Evolutionary conservation across 1,284 basidiomycete genomes (phyloP), one percentile per base, ranked within the genome.

Genomic region (Exobasidium rhododendri): DNA sequence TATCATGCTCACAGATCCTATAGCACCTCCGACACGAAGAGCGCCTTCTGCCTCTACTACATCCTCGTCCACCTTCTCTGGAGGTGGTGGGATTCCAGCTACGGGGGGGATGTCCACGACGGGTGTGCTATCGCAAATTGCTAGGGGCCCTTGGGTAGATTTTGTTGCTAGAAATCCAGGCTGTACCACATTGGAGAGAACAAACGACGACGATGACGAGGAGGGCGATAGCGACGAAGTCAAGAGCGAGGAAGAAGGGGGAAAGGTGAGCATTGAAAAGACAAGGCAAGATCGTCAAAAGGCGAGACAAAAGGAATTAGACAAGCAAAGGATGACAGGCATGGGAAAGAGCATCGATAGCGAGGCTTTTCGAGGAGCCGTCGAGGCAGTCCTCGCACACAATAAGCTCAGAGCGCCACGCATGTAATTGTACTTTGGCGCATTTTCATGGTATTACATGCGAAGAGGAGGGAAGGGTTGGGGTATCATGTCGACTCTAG

Each of bases 141-240:
- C 96, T 81, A 85, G 86, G 6, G 92, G 93, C 0, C 91, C 93
- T 0, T 97, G 97, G 83, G 81, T 96, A 44, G 92, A 97, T 78
- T 91, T 88, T 77, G 92, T 97, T 49, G 91, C 94, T 49, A 86
- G 91, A 47, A 97, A 97, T 79, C 93, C 94, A 2, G 64, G 43
- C 4, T 30, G 56, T 22, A 47, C 28, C n/a, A 14, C 40, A 31
- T 49, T 51, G 56, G 61, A 54, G 40, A n/a, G 53, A 29, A 50
- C 26, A 35, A 35, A 40, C 17, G 59, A 58, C 20, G 20, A 44
- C 20, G 59, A 61, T n/a, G 31, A 59, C 13, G 59, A 45, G 20
- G 58, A 54, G 3, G 57, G n/a, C 28, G 58, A 59, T 30, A 51
- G 40, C 11, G 4, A 59, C 6, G 28, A 30, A 6, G 52, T 24